phyloP scores from a whole-genome alignment of 139 green algal species.

The Tetradesmus lagerheimii region DNA sequence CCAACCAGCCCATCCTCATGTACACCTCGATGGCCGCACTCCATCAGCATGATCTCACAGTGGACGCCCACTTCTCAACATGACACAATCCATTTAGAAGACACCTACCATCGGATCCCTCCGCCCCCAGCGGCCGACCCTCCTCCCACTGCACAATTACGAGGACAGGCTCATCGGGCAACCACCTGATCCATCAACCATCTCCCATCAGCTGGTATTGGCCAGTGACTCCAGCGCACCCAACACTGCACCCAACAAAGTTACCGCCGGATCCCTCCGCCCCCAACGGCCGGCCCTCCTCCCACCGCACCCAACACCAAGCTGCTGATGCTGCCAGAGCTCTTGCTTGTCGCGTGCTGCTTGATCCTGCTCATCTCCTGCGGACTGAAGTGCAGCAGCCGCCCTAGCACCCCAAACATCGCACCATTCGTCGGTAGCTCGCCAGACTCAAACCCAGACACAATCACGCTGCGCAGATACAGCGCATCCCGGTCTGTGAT shows the following conservation, averaged over 20 bases:
- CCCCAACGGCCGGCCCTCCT: slow-evolving; percentile 11
- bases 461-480: slow-evolving; percentile 63
- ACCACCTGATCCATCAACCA: too few relatives aligned
- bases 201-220: too few relatives aligned
- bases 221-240: too few relatives aligned
- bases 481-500: slow-evolving; percentile 55
- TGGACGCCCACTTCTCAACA: too few relatives aligned
- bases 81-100: too few relatives aligned
- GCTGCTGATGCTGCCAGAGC: background rate
- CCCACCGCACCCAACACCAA: slow-evolving; percentile 12
- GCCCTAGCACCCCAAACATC: slow-evolving; percentile 54
- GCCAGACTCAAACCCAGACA: slow-evolving; percentile 60
- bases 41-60: too few relatives aligned
- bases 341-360: slow-evolving; percentile 24
- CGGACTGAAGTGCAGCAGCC: slow-evolving; percentile 55
- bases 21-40: too few relatives aligned
- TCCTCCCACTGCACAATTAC: background rate
- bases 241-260: background rate
- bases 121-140: slow-evolving; percentile 14
- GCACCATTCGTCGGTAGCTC: slow-evolving; percentile 47
- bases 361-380: slow-evolving; percentile 30
- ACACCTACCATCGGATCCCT: background rate
- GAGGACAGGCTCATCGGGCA: too few relatives aligned
- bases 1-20: too few relatives aligned
- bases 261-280: background rate